Evolutionary conservation across 768 basidiomycete species (phyloP).

Genomic region (Lanmaoa pseudosensibilis): DNA sequence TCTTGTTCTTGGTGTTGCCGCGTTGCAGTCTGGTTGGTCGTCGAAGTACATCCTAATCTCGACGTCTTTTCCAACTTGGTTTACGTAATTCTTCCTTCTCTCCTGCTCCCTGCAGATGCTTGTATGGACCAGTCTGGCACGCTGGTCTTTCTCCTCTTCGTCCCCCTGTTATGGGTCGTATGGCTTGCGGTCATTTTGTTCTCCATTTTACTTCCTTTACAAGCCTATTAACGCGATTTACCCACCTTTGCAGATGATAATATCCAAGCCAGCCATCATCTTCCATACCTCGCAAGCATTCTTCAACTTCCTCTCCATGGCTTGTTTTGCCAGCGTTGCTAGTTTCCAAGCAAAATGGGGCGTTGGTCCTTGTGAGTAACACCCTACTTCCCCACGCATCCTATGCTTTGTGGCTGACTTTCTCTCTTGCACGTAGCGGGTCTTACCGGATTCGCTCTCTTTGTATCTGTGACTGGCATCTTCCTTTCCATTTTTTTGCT

Average conservation of each 20-base stretch:
- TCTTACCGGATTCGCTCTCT: slow-evolving; percentile 81
- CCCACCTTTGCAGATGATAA: slow-evolving; percentile 65
- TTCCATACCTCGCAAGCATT: slow-evolving; percentile 79
- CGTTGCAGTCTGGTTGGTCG: slow-evolving; percentile 17
- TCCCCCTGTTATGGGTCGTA: slow-evolving; percentile 62
- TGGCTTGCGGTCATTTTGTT: slow-evolving; percentile 65
- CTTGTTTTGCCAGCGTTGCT: slow-evolving; percentile 88
- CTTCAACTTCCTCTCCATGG: slow-evolving; percentile 92
- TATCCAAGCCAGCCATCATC: slow-evolving; percentile 79
- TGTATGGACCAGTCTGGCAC: slow-evolving; percentile 44
- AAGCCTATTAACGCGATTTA: slow-evolving; percentile 17
- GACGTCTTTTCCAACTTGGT: slow-evolving; percentile 20
- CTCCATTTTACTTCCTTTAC: slow-evolving; percentile 2
- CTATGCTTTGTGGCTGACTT: slow-evolving; percentile 14
- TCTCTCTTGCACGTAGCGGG: slow-evolving; percentile 56
- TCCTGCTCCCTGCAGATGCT: slow-evolving; percentile 30
- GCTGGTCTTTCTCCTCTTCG: slow-evolving; percentile 62
- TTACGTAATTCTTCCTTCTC: slow-evolving; percentile 35
- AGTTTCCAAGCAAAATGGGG: slow-evolving; percentile 83
- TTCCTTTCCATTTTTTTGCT: slow-evolving; percentile 73
- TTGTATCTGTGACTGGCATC: slow-evolving; percentile 72
- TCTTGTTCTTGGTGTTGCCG: slow-evolving; percentile 3
- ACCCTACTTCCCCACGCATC: background rate
- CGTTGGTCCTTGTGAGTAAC: slow-evolving; percentile 79
- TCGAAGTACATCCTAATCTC: slow-evolving; percentile 23